Conservation (phyloP, 805 yeast species). For the Wilhelminamyces savonicus region DNA sequence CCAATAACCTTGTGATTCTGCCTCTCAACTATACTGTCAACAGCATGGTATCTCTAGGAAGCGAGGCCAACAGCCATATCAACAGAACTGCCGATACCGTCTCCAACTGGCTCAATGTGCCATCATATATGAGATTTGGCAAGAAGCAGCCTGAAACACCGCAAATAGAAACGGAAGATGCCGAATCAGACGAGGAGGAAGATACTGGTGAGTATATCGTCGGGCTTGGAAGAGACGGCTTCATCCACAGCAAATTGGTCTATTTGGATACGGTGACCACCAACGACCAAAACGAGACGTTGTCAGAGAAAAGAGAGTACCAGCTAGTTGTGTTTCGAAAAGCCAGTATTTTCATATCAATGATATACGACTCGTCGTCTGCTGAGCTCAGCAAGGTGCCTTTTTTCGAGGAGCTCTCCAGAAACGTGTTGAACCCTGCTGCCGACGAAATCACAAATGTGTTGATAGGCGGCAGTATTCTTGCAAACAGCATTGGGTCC, state of each 20-base stretch:
- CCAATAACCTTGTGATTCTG: conserved; percentile 31
- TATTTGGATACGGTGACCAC: conserved; percentile 12
- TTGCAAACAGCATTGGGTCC: conserved; percentile 24
- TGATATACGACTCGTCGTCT: conserved; percentile 25
- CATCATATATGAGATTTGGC: conserved; percentile 5
- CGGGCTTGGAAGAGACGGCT: conserved; percentile 12
- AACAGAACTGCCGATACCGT: background rate
- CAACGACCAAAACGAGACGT: conserved; percentile 1
- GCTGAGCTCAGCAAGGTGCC: conserved; percentile 13
- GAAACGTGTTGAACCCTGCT: conserved; percentile 11
- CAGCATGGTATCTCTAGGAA: conserved; percentile 22
- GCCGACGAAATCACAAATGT: conserved; percentile 16
- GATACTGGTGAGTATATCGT: conserved; percentile 18
- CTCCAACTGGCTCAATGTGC: conserved; percentile 13
- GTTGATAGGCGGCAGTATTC: conserved; percentile 10
- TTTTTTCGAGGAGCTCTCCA: conserved; percentile 18
- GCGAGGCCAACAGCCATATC: no score
- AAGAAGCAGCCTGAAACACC: background rate
- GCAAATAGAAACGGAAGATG: no score
- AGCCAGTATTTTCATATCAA: conserved; percentile 14
- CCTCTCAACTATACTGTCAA: conserved; percentile 31
- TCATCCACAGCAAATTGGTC: conserved; percentile 19
- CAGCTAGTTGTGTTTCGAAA: conserved; percentile 24
- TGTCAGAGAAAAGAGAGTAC: conserved; percentile 14
- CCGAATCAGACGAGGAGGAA: conserved; percentile 7